Evolutionary conservation across 2,329 filamentous ascomycete genomes (phyloP), one percentile per base, ranked within the genome.

Genomic region (Alternaria sp.): DNA sequence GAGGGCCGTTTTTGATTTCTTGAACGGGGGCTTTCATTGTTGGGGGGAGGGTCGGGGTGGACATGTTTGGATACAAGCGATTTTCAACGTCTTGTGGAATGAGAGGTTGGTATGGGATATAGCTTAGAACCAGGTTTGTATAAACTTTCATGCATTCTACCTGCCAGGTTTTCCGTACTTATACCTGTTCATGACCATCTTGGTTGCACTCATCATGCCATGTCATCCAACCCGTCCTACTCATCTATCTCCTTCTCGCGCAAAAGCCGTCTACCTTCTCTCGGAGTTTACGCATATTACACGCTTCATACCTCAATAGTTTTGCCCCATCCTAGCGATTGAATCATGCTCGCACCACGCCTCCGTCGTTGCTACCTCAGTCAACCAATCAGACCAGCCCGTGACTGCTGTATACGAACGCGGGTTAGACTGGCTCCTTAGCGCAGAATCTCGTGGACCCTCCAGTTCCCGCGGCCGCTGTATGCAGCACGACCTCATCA

Each of bases 21-120:
- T 77, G 67, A 10, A 80, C 74, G 8, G 80, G 72, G 36, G 77
- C 77, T 43, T 66, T 70, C 62, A 76, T 61, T 6, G 40, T 67
- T 21, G n/a, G 12, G 15, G 65, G 66, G 12, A 68, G 54, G 17
- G 30, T 21, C 15, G 4, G 23, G 15, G 57, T 49, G 46, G 57
- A 17, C 40, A 54, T 61, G 23, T 21, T 43, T 6, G 32, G 51
- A 11, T 40, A 7, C 17, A 6, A 15, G 19, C 11, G 8, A 26
- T 8, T 12, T 13, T 32, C 5, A 4, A 3, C 3, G 3, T 51
- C 28, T 6, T 32, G 28, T 11, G 4, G 4, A 1, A 10, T 32
- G 8, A 32, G 7, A 3, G 17, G 0, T 15, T 32, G 9, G 7
- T 17, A 21, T 15, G 3, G 10, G 2, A 32, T 10, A 13, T 4